These are phyloP conservation scores for Nakazawaea anatomiae DNA, from an alignment of 805 yeast species.

Conservation along the genomic window DNA sequence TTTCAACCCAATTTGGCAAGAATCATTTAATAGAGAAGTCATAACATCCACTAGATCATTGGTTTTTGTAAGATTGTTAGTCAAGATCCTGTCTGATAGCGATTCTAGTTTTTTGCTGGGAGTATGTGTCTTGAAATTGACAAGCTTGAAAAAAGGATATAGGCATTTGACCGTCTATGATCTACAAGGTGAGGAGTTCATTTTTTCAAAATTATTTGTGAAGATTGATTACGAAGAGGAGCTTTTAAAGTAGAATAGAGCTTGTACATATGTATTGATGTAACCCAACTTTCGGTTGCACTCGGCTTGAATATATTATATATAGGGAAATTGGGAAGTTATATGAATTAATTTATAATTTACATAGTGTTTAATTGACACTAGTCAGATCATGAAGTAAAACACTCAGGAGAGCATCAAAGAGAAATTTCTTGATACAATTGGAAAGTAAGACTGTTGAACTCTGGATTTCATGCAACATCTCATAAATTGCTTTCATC, in stretches of 20 bases:
- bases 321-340: too few species aligned
- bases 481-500: too few species aligned
- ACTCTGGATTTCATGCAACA: too few species aligned
- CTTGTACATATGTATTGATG: not conserved
- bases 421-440: too few species aligned
- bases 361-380: too few species aligned
- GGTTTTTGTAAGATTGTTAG: conserved; percentile 49
- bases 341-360: too few species aligned
- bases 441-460: too few species aligned
- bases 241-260: not conserved
- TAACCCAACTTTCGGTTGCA: not conserved
- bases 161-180: conserved; percentile 78
- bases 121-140: conserved; percentile 50
- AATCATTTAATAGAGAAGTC: conserved; percentile 35
- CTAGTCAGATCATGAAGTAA: too few species aligned
- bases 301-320: not conserved
- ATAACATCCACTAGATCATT: conserved; percentile 35
- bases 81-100: conserved; percentile 25
- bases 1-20: conserved; percentile 82
- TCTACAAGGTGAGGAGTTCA: conserved; percentile 68
- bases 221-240: conserved; percentile 21
- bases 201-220: conserved; percentile 46
- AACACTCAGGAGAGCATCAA: too few species aligned
- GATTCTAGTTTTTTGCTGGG: conserved; percentile 37
- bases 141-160: conserved; percentile 70